Percentiles rank a stretch among this genome's conserved stretches.
Conservation (phyloP, 768 basidiomycete species). For the Naganishia antarctica region DNA sequence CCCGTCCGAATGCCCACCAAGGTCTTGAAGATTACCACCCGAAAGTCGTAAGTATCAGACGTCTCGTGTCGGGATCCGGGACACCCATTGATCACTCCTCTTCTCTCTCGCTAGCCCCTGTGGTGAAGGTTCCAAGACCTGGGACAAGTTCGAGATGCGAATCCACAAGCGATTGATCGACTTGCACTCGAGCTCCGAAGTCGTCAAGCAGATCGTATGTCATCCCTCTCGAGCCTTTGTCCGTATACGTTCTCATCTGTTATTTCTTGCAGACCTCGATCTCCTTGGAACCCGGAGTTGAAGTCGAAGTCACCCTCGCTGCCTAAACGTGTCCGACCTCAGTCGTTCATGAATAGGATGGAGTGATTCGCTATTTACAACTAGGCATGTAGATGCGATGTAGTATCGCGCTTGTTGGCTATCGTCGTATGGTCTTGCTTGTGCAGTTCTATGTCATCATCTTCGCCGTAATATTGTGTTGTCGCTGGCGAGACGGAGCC, state of each 20-base stretch:
- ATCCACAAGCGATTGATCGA: constrained; percentile 99
- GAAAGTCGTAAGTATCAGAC: constrained; percentile 74
- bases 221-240: too few species aligned
- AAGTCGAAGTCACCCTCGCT: constrained; percentile 95
- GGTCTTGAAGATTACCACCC: constrained; percentile 96
- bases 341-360: background rate
- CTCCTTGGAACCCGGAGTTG: constrained; percentile 97
- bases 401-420: too few species aligned
- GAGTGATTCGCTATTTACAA: background rate
- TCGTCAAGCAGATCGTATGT: constrained; percentile 98
- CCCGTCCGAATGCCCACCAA: constrained; percentile 99
- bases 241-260: too few species aligned
- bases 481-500: background rate
- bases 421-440: too few species aligned
- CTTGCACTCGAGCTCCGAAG: constrained; percentile 95
- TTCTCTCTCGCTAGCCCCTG: constrained; percentile 64
- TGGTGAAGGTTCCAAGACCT: constrained; percentile 99
- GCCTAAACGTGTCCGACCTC: constrained; percentile 26
- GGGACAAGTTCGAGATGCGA: constrained; percentile 99
- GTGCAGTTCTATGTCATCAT: background rate
- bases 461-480: background rate
- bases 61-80: too few species aligned
- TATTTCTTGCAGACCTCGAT: constrained; percentile 76
- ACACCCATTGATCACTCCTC: background rate
- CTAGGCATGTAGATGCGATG: constrained; percentile 4